Conservation (phyloP, 202 grass and related monocot genomes). For the Carex sylvatica region DNA sequence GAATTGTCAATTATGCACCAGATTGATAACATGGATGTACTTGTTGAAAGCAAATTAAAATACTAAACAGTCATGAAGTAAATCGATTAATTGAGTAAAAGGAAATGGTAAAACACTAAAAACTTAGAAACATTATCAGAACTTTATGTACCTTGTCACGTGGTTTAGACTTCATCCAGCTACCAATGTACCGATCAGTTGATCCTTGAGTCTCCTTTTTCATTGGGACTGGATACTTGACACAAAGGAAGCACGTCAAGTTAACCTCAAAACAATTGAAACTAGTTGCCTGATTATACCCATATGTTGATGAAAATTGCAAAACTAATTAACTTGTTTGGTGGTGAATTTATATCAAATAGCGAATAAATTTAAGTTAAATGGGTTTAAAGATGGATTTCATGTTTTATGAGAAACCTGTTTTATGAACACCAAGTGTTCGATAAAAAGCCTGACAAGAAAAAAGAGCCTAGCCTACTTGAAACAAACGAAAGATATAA, state of each 20-base stretch:
- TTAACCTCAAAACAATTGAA: neutral
- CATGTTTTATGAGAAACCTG: neutral
- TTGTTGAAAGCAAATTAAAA: slow-evolving; percentile 2
- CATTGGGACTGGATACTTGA: slow-evolving; percentile 70
- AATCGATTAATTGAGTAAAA: neutral
- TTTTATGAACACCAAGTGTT: neutral
- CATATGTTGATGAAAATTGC: too few species aligned
- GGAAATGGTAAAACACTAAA: neutral
- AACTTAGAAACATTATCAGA: neutral
- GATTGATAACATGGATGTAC: neutral
- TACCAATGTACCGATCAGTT: slow-evolving; percentile 80
- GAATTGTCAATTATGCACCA: neutral
- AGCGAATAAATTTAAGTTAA: neutral
- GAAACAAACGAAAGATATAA: neutral
- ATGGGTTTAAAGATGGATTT: neutral
- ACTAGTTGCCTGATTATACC: neutral
- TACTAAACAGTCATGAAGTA: neutral
- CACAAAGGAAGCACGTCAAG: slow-evolving; percentile 2
- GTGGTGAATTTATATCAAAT: neutral
- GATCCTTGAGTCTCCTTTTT: slow-evolving; percentile 83
- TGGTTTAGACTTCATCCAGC: slow-evolving; percentile 83
- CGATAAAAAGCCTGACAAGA: neutral
- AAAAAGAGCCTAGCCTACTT: neutral
- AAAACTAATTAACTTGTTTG: neutral
- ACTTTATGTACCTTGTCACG: slow-evolving; percentile 65